Percentiles rank a stretch among this genome's conserved stretches.
These are phyloP conservation scores for Mycena vulgaris DNA, from an alignment of 768 basidiomycete species.

Conservation along the genomic window DNA sequence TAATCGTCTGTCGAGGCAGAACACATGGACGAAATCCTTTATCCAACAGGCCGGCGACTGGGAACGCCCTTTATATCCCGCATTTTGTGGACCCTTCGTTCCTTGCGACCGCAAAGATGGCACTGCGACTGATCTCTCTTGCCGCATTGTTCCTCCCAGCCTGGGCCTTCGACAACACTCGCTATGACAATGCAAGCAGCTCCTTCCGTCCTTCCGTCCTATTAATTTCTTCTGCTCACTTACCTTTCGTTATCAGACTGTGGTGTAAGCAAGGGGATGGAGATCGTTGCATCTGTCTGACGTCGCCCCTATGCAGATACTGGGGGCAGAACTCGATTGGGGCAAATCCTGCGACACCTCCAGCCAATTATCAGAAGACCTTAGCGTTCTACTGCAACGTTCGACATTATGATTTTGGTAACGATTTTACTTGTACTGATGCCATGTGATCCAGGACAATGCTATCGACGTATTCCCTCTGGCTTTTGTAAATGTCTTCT, in stretches of 20 bases:
- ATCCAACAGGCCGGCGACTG: neutral
- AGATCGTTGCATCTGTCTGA: neutral
- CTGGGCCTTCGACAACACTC: conserved; percentile 67
- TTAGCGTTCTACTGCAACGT: conserved; percentile 78
- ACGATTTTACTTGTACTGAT: neutral
- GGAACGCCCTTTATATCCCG: conserved; percentile 1
- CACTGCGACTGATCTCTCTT: conserved; percentile 34
- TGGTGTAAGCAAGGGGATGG: conserved; percentile 58
- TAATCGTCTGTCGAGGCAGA: neutral
- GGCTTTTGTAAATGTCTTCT: conserved; percentile 79
- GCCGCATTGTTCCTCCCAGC: conserved; percentile 37
- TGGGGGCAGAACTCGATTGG: conserved; percentile 87
- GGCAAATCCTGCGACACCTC: conserved; percentile 62
- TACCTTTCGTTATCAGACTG: conserved; percentile 56
- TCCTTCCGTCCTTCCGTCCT: conserved; percentile 11
- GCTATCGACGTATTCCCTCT: conserved; percentile 79
- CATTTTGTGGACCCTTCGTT: neutral
- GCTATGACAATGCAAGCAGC: conserved; percentile 72
- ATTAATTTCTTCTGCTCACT: neutral
- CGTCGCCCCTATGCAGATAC: conserved; percentile 58
- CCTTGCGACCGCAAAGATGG: conserved; percentile 32
- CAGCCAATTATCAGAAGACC: conserved; percentile 71
- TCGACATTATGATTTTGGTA: too few relatives aligned
- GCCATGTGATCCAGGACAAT: conserved; percentile 62
- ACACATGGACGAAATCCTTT: conserved; percentile 29